These are phyloP conservation scores for Dendrobium catenatum DNA, from an alignment of 106 monocot species.

Conservation along the genomic window DNA sequence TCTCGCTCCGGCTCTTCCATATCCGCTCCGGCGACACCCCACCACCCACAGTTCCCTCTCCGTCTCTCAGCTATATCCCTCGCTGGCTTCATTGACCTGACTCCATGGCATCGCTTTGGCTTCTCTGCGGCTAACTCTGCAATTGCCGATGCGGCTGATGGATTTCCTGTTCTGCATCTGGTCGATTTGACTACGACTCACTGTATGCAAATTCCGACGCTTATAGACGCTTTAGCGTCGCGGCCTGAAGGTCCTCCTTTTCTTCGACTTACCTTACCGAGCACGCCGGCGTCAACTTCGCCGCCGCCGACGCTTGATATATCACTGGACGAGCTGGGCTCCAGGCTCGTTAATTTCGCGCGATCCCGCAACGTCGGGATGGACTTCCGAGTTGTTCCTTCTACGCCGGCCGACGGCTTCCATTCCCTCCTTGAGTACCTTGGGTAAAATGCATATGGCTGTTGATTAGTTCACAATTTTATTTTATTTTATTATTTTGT, in stretches of 20 bases:
- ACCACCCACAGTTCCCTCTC: constrained; percentile 11
- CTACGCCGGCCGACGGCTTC: background rate
- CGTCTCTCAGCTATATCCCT: constrained; percentile 37
- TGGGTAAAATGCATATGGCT: background rate
- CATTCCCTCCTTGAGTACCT: background rate
- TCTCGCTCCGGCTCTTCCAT: constrained; percentile 19
- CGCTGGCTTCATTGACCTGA: constrained; percentile 52
- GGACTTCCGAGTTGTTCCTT: constrained; percentile 32
- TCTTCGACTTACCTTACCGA: constrained; percentile 34
- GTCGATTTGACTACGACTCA: constrained; percentile 40
- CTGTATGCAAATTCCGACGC: constrained; percentile 69
- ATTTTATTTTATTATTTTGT: too few species aligned
- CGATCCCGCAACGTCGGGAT: constrained; percentile 32
- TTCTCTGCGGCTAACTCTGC: constrained; percentile 57
- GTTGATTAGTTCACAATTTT: too few species aligned
- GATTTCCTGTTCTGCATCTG: constrained; percentile 28
- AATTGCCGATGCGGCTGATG: constrained; percentile 29
- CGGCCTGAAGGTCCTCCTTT: constrained; percentile 28
- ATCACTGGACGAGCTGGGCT: constrained; percentile 27
- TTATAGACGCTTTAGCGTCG: constrained; percentile 44
- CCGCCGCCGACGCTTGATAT: constrained; percentile 34
- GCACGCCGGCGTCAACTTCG: constrained; percentile 7
- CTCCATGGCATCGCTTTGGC: constrained; percentile 66
- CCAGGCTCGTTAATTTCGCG: constrained; percentile 41
- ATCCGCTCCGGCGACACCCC: background rate